A percentile compares a stretch with the other conserved stretches of the same genome.
These are phyloP conservation scores for Zoysia pacifica DNA, from an alignment of 176 grass and related monocot genomes.

Conservation along the genomic window DNA sequence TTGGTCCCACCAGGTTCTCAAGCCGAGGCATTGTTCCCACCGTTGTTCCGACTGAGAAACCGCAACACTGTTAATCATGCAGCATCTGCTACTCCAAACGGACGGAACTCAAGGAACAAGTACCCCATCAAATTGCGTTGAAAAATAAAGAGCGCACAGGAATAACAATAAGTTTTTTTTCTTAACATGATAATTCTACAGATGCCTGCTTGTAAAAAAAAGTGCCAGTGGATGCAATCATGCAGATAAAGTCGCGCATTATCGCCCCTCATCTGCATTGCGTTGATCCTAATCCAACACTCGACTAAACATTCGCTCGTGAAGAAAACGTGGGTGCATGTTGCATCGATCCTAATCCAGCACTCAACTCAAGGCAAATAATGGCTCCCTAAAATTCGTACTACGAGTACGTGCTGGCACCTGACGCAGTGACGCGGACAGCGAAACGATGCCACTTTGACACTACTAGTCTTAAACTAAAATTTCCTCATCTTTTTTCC, in stretches of 20 bases:
- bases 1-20: neutral
- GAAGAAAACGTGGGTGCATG: neutral
- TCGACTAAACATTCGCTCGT: neutral
- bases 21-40: too few relatives aligned
- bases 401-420: neutral
- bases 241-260: too few relatives aligned
- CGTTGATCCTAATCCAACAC: neutral
- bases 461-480: slow-evolving; percentile 36
- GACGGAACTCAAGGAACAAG: slow-evolving; percentile 19
- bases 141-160: neutral
- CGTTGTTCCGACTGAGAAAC: too few relatives aligned
- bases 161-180: slow-evolving; percentile 3
- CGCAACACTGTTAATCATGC: neutral
- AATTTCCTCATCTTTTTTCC: neutral
- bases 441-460: neutral
- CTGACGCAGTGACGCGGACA: slow-evolving; percentile 23
- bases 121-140: neutral
- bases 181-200: neutral
- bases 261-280: neutral
- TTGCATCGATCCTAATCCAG: neutral
- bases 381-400: neutral
- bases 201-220: neutral
- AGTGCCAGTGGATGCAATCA: neutral
- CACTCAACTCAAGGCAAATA: too few relatives aligned
- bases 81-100: slow-evolving; percentile 18